Base-by-base conservation (phyloP, 2,329 filamentous ascomycete species). In the Sporothrix sp. region DNA sequence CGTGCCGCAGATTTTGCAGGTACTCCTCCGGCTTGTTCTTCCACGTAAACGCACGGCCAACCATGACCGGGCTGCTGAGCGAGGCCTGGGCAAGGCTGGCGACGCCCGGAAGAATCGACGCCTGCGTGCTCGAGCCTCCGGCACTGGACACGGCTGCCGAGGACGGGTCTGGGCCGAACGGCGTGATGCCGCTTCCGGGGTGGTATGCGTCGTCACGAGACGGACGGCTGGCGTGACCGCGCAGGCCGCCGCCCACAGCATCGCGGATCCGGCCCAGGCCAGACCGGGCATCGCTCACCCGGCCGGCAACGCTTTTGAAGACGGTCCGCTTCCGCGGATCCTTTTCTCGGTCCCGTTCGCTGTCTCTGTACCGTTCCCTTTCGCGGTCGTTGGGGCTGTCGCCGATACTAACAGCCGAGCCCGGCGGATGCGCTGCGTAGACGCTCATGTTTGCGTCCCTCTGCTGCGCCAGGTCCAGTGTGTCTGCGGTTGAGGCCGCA, bases 231-330 rank as follows among this genome's bases (percentile, higher is more conserved):
- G 62, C 59, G 53, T 83, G 78, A 2, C 76, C 74, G 56, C 72
- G 72, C n/a, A 73, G 47, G 11, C 68, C 69, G 13, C 73, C 72
- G 1, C 87, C 86, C 32, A 95, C 85, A 3, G 82, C 87, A 62
- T 91, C 88, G 61, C 90, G 90, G 63, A 96, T 89, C 32, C 87
- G 82, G 2, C 85, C 86, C 51, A 95, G 75, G 0, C 89, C 88
- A 51, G 84, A 88, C 42, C 85, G 82, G 40, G 88, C 86, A 65
- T 94, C 88, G 55, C 78, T 85, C 62, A 87, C 84, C 57, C 85
- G 84, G 5, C 79, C 86, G 2, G 84, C 84, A 14, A 93, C 86
- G 54, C 82, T 85, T 63, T 87, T 93, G 65, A 90, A 85, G 14
- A 88, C 76, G 0, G 79, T 78, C 57, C 76, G 82, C 27, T 82